These are phyloP conservation scores for Camelina sativa DNA, from an alignment of 345 rosid species.

Conservation along the genomic window DNA sequence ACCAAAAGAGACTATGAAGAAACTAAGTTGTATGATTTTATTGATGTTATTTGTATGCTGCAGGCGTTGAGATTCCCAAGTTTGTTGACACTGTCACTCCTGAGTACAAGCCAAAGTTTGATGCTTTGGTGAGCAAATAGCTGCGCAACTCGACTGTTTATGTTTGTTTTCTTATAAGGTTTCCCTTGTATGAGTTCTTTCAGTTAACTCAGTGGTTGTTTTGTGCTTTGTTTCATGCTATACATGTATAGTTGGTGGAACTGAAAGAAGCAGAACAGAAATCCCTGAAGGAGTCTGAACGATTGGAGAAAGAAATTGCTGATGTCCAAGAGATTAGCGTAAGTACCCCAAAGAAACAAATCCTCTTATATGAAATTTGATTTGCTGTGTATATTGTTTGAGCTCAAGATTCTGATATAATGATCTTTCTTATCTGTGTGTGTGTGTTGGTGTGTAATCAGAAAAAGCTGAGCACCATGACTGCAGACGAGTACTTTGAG, in stretches of 20 bases:
- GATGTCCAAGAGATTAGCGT: conserved; percentile 95
- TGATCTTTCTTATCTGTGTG: neutral
- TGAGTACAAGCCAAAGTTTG: conserved; percentile 92
- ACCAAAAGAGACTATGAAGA: neutral
- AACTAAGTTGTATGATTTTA: neutral
- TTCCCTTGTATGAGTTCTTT: neutral
- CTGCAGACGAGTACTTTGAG: conserved; percentile 93
- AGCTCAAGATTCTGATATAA: conserved; percentile 13
- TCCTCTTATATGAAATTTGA: neutral
- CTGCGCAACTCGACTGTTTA: neutral
- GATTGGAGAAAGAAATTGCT: conserved; percentile 80
- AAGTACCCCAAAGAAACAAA: neutral
- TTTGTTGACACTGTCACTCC: conserved; percentile 88
- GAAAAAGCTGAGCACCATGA: conserved; percentile 97
- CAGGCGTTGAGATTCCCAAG: conserved; percentile 90
- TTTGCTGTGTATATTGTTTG: neutral
- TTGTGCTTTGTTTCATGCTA: conserved; percentile 21
- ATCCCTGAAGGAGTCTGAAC: conserved; percentile 83
- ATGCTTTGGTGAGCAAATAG: conserved; percentile 68
- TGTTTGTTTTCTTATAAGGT: neutral
- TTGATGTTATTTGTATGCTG: conserved; percentile 14
- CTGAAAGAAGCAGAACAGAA: conserved; percentile 87
- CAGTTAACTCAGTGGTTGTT: neutral
- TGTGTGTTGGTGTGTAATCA: conserved; percentile 45
- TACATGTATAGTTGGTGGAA: conserved; percentile 66